phyloP scores from a whole-genome alignment of 352 stramenopile species.

The Globisporangium iwayamae region DNA sequence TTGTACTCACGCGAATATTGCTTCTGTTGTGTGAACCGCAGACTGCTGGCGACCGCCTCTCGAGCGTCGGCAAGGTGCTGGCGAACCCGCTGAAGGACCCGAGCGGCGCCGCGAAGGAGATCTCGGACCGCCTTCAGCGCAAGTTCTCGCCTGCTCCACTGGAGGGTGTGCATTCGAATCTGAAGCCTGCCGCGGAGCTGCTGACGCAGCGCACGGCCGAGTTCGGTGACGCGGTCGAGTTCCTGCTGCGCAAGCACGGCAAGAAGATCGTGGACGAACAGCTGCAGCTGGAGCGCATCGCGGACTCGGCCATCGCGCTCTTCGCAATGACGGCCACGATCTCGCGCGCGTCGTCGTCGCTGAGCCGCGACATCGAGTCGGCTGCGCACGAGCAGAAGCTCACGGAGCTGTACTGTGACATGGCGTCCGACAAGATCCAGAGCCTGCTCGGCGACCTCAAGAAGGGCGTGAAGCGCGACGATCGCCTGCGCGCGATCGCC shows the following conservation, averaged over 20 bases:
- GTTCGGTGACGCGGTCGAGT: constrained; percentile 76
- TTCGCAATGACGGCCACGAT: constrained; percentile 88
- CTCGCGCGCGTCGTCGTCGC: constrained; percentile 66
- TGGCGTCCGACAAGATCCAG: constrained; percentile 67
- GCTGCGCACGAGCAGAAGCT: constrained; percentile 76
- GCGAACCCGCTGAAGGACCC: constrained; percentile 83
- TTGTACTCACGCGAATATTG: constrained; percentile 9
- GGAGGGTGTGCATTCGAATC: constrained; percentile 65
- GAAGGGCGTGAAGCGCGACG: constrained; percentile 54
- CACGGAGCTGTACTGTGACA: constrained; percentile 75
- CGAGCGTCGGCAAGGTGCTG: constrained; percentile 67
- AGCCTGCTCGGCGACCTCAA: constrained; percentile 60
- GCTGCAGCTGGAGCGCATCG: constrained; percentile 84
- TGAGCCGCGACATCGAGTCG: constrained; percentile 46
- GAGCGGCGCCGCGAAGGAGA: constrained; percentile 59
- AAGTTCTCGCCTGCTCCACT: constrained; percentile 73
- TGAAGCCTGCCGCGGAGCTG: constrained; percentile 49
- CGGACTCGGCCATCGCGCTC: constrained; percentile 77
- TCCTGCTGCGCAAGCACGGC: constrained; percentile 79
- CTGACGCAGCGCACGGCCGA: constrained; percentile 68
- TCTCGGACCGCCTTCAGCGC: constrained; percentile 75
- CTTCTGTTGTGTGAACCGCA: constrained; percentile 21
- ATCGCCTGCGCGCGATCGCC: constrained; percentile 69
- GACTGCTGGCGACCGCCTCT: constrained; percentile 79
- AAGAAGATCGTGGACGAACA: constrained; percentile 88